phyloP scores from a whole-genome alignment of 23 red algal genomes.

The Gracilaria domingensis region DNA sequence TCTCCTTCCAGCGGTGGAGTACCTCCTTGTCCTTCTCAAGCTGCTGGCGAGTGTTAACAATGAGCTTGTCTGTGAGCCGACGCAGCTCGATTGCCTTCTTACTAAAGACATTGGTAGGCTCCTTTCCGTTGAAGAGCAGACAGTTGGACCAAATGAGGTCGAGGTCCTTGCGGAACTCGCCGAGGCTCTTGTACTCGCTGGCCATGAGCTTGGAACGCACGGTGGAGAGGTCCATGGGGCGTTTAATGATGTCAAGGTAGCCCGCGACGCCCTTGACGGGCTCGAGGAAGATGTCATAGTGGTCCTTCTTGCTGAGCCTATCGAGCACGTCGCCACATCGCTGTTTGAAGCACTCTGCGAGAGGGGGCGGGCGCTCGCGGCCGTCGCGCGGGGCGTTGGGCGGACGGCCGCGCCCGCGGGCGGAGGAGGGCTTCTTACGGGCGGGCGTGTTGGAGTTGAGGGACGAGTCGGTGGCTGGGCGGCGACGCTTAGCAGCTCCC shows the following conservation, averaged over 20 bases:
- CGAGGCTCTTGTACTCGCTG: conserved; percentile 65
- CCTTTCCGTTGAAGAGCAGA: conserved; percentile 81
- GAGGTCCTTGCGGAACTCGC: conserved; percentile 76
- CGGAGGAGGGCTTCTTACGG: conserved; percentile 49
- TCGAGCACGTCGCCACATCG: conserved; percentile 75
- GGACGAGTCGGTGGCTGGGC: conserved; percentile 60
- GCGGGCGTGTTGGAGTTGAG: conserved; percentile 63
- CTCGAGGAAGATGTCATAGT: conserved; percentile 71
- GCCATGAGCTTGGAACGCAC: conserved; percentile 74
- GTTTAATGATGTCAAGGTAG: conserved; percentile 75
- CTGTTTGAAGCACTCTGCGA: conserved; percentile 58
- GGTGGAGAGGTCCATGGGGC: conserved; percentile 82
- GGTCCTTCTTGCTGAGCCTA: conserved; percentile 75
- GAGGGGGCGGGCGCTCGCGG: conserved; percentile 58
- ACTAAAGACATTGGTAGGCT: conserved; percentile 77
- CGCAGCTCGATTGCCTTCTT: conserved; percentile 76
- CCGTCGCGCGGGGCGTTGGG: conserved; percentile 67
- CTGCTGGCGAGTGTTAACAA: conserved; percentile 58
- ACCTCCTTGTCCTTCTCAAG: conserved; percentile 68
- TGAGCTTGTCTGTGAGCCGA: conserved; percentile 78
- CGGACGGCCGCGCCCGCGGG: conserved; percentile 61
- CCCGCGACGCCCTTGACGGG: conserved; percentile 75
- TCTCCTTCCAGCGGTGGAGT: conserved; percentile 65
- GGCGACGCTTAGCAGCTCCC: conserved; percentile 72
- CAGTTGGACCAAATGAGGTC: conserved; percentile 88